Conservation (phyloP, 169 alveolate genomes). For the Babesia gibsoni region DNA sequence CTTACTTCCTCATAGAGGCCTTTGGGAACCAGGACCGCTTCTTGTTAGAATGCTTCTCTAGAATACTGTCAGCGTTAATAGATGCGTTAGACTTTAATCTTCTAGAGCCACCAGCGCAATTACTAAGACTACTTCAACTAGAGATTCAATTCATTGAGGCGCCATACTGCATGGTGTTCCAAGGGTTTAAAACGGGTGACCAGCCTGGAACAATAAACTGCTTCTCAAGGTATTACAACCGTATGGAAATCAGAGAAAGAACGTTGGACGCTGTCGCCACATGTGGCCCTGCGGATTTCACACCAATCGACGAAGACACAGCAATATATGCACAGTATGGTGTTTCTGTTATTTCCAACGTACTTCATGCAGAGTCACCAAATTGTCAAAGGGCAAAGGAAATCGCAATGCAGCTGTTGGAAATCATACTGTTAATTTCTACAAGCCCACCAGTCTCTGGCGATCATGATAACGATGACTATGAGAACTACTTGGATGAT, state of each 20-base stretch:
- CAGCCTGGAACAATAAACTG: slow-evolving; percentile 26
- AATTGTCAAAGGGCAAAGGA: slow-evolving; percentile 12
- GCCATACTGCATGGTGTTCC: slow-evolving; percentile 50
- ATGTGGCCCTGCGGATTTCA: slow-evolving; percentile 9
- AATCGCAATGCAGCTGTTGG: slow-evolving; percentile 16
- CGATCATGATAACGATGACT: slow-evolving; percentile 27
- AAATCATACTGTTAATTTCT: slow-evolving; percentile 18
- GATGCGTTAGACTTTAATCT: slow-evolving; percentile 20
- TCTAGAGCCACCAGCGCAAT: background rate
- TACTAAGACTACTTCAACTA: slow-evolving; percentile 1
- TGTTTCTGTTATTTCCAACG: background rate
- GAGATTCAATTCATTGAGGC: slow-evolving; percentile 18
- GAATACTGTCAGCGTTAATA: slow-evolving; percentile 10
- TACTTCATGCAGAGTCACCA: slow-evolving; percentile 23
- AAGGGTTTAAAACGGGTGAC: background rate
- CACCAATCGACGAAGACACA: slow-evolving; percentile 27
- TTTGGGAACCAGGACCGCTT: slow-evolving; percentile 21
- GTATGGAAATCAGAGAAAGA: slow-evolving; percentile 10
- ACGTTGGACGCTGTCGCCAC: background rate
- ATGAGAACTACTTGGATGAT: slow-evolving; percentile 30
- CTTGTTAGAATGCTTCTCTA: slow-evolving; percentile 19
- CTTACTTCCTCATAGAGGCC: slow-evolving; percentile 13
- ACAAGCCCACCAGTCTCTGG: slow-evolving; percentile 4
- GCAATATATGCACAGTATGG: background rate
- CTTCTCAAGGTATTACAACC: slow-evolving; percentile 33